Base-by-base conservation (phyloP, 2,329 filamentous ascomycete genomes). In the Aureobasidium mangrovei region DNA sequence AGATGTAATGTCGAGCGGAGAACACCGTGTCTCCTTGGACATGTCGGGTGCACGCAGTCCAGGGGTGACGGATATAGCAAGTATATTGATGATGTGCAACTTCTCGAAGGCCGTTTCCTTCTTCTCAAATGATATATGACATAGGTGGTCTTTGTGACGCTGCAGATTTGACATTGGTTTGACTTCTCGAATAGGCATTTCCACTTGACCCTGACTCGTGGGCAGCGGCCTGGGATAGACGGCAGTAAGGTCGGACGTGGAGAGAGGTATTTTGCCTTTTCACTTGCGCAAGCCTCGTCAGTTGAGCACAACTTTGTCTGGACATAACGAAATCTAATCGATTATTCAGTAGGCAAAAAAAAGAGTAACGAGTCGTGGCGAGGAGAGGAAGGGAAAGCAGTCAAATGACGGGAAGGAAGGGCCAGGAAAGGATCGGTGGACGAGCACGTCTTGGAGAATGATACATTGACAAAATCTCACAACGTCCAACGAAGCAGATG, bases 31-130 rank as follows among this genome's bases (percentile, higher is more conserved):
- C 38, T 28, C 47, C 38, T 41, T 41, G 38, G 35, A 7, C 40
- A 26, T 3, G 2, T 10, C 4, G 35, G 46, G 46, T 36, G 35
- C 46, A 26, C 40, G 40, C 46, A 49, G 35, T 9, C 26, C 31
- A 26, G 28, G 7, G 33, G 47, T 26, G 47, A 51, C 47, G 24
- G 4, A 51, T 42, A 42, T 51, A 51, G 47, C 28, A 33, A 9
- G 26, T 32, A 31, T 49, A 49, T 40, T 49, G 46, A 36, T 8
- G 31, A 26, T 49, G 36, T 49, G n/a, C 46, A 36, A 40, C 36
- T 49, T 49, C 36, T 49, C 46, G 46, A 49, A 49, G n/a, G 35
- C 46, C 10, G 46, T 40, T 49, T 18, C 46, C 45, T 36, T 49
- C n/a, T 31, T 8, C 32, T 26, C 4, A 12, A 49, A 40, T 40